phyloP scores from a whole-genome alignment of 805 yeast species.

The Lipomyces yamanashiensis region DNA sequence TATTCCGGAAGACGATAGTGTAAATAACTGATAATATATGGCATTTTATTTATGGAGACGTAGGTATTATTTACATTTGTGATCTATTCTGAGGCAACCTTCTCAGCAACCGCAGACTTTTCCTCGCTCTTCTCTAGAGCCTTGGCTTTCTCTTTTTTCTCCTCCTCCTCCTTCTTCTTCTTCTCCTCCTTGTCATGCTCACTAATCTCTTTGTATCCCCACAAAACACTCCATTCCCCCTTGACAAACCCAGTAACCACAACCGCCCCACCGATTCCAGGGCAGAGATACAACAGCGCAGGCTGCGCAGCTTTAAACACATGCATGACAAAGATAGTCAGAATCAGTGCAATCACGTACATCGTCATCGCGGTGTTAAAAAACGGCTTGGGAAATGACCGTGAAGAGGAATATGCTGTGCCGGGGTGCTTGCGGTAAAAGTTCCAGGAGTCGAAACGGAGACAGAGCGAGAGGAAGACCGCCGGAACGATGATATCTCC shows the following conservation, averaged over 20 bases:
- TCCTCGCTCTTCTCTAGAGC: not conserved
- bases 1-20: slow-evolving; percentile 34
- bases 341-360: slow-evolving; percentile 54
- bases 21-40: not conserved
- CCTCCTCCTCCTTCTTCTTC: slow-evolving; percentile 40
- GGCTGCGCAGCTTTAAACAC: slow-evolving; percentile 61
- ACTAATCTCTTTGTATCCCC: slow-evolving; percentile 30
- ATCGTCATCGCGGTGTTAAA: slow-evolving; percentile 54
- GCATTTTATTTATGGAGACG: not conserved
- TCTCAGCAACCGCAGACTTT: not conserved
- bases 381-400: slow-evolving; percentile 52
- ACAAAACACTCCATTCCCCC: slow-evolving; percentile 24
- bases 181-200: slow-evolving; percentile 22
- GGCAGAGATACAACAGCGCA: slow-evolving; percentile 67
- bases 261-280: slow-evolving; percentile 43
- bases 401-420: slow-evolving; percentile 38
- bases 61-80: not conserved
- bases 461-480: slow-evolving; percentile 55
- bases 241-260: slow-evolving; percentile 14
- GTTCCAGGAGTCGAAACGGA: slow-evolving; percentile 57
- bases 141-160: slow-evolving; percentile 9
- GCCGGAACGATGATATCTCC: slow-evolving; percentile 74
- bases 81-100: not conserved
- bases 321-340: slow-evolving; percentile 51
- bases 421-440: slow-evolving; percentile 46